These are phyloP conservation scores for Penicillium desertorum DNA, from an alignment of 495 filamentous ascomycete species.

Conservation along the genomic window DNA sequence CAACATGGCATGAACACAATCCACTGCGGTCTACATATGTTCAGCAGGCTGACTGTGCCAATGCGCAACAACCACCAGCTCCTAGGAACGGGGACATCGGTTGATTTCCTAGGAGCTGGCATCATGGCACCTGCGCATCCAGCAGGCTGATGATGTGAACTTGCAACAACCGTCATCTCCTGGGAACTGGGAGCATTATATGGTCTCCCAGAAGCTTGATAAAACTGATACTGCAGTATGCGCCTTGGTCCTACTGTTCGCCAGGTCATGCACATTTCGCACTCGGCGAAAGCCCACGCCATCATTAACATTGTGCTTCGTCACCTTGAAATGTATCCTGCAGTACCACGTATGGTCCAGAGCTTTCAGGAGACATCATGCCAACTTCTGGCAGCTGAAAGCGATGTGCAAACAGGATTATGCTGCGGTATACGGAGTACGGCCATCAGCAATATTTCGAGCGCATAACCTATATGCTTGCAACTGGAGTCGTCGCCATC, in stretches of 20 bases:
- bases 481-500: conserved; percentile 34
- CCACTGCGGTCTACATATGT: too few relatives aligned
- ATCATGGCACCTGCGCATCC: background rate
- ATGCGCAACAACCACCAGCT: too few relatives aligned
- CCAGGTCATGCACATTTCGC: background rate
- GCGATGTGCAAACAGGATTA: background rate
- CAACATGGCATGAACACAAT: background rate
- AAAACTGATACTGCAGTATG: background rate
- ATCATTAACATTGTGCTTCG: too few relatives aligned
- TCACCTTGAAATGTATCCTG: too few relatives aligned
- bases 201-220: background rate
- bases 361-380: background rate
- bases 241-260: too few relatives aligned
- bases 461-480: conserved; percentile 39
- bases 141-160: background rate
- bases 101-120: too few relatives aligned
- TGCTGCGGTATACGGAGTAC: background rate
- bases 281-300: background rate
- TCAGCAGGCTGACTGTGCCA: too few relatives aligned
- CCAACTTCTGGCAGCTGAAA: background rate
- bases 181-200: background rate
- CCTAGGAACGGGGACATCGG: too few relatives aligned
- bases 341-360: too few relatives aligned
- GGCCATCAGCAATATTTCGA: conserved; percentile 38
- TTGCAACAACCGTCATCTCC: background rate